phyloP scores from a whole-genome alignment of 1,284 basidiomycete genomes.

The Butyriboletus pseudospeciosus region DNA sequence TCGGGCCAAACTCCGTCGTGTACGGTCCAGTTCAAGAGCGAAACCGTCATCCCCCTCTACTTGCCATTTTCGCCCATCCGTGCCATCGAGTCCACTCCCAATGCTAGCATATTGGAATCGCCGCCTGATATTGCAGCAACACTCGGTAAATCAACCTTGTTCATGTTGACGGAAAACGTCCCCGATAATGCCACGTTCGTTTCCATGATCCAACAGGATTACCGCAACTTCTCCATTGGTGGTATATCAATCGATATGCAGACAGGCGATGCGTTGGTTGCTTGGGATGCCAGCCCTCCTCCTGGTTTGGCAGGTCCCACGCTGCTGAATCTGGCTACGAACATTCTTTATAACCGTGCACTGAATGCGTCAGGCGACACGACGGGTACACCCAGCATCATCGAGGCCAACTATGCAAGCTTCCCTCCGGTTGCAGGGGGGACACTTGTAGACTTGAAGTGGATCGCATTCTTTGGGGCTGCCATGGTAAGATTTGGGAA shows the following conservation, averaged over 20 bases:
- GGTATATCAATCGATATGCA: slow-evolving; percentile 56
- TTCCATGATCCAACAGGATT: slow-evolving; percentile 44
- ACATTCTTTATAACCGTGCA: slow-evolving; percentile 60
- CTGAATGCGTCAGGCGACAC: slow-evolving; percentile 44
- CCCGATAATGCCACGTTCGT: slow-evolving; percentile 55
- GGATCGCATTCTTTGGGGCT: slow-evolving; percentile 64
- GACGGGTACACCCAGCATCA: slow-evolving; percentile 41
- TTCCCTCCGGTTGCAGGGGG: slow-evolving; percentile 53
- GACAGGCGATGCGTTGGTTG: slow-evolving; percentile 47
- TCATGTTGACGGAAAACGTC: slow-evolving; percentile 38
- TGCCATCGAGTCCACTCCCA: slow-evolving; percentile 16
- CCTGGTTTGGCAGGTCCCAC: slow-evolving; percentile 52
- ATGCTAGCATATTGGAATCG: slow-evolving; percentile 36
- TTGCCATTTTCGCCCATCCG: slow-evolving; percentile 42
- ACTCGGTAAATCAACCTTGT: slow-evolving; percentile 36
- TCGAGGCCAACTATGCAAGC: slow-evolving; percentile 49
- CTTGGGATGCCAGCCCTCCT: slow-evolving; percentile 58
- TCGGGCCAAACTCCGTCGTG: slow-evolving; percentile 49
- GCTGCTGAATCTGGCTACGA: slow-evolving; percentile 64
- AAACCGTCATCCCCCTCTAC: slow-evolving; percentile 44
- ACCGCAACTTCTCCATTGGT: slow-evolving; percentile 50
- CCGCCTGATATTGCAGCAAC: slow-evolving; percentile 45
- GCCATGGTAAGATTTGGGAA: slow-evolving; percentile 50
- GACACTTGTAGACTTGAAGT: slow-evolving; percentile 60
- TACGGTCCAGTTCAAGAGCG: slow-evolving; percentile 34